Evolutionary conservation across 2,329 filamentous ascomycete species (phyloP).

Genomic region (Calonectria leucothoes): DNA sequence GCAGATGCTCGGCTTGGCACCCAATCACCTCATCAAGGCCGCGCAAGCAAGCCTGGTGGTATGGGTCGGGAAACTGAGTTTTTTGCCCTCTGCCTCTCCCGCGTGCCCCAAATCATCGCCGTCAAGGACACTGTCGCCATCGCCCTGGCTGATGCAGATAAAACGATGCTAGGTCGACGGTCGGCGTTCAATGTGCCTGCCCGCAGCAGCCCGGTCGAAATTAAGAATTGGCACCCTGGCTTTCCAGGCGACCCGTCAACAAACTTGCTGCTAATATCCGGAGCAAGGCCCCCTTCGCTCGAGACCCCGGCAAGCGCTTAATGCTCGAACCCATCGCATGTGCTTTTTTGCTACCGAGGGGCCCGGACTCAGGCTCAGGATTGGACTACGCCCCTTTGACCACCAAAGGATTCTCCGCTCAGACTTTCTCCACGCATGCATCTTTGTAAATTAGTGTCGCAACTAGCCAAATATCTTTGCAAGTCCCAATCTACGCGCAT

Average conservation of each 20-base stretch:
- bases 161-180: neutral
- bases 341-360: neutral
- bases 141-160: constrained; percentile 9
- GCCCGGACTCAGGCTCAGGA: neutral
- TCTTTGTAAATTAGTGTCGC: neutral
- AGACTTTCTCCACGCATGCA: neutral
- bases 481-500: neutral
- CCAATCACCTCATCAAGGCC: neutral
- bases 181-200: neutral
- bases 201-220: neutral
- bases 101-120: neutral
- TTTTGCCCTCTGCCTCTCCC: neutral
- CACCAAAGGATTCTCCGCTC: neutral
- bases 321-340: neutral
- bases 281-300: neutral
- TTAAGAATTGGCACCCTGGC: constrained; percentile 8
- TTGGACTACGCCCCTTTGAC: neutral
- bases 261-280: neutral
- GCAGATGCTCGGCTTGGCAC: neutral
- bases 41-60: neutral
- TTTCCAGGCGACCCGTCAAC: neutral
- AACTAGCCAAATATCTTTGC: neutral
- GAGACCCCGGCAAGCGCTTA: neutral
- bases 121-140: neutral
- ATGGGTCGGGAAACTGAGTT: neutral